A percentile compares a stretch with the other conserved stretches of the same genome.
These are phyloP conservation scores for Neophaeococcomyces aloes DNA, from an alignment of 2,329 filamentous ascomycete genomes.

Conservation along the genomic window DNA sequence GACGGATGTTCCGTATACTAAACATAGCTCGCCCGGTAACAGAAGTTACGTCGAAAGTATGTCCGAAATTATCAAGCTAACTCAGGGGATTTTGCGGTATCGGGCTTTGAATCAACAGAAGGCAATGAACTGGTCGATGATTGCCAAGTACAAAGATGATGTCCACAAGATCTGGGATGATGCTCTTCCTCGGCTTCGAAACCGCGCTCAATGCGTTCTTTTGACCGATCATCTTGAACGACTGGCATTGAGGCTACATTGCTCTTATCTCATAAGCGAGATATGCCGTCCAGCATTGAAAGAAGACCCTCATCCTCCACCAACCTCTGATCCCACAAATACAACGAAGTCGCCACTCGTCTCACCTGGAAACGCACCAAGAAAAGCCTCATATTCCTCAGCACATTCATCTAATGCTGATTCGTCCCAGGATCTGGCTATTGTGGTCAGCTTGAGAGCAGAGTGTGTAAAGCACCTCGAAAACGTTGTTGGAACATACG, in stretches of 20 bases:
- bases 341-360: conserved; percentile 14
- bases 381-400: conserved; percentile 9
- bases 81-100: conserved; percentile 49
- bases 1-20: conserved; percentile 40
- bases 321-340: conserved; percentile 17
- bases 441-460: conserved; percentile 32
- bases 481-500: conserved; percentile 49
- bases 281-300: conserved; percentile 52
- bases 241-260: conserved; percentile 50
- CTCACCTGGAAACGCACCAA: conserved; percentile 7
- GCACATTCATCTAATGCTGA: conserved; percentile 5
- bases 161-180: conserved; percentile 49
- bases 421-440: conserved; percentile 11
- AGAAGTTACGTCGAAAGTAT: conserved; percentile 49
- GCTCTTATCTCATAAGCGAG: conserved; percentile 53
- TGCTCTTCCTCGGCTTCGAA: conserved; percentile 47
- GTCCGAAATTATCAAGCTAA: conserved; percentile 43
- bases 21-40: conserved; percentile 38
- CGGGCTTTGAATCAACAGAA: conserved; percentile 45
- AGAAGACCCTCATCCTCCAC: conserved; percentile 24
- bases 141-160: conserved; percentile 47
- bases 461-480: conserved; percentile 48
- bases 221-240: conserved; percentile 47
- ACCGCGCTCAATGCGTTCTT: conserved; percentile 34
- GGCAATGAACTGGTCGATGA: conserved; percentile 43